Evolutionary conservation across 257 asterid genomes (phyloP).

Genomic region (Solanum clarkiae): DNA sequence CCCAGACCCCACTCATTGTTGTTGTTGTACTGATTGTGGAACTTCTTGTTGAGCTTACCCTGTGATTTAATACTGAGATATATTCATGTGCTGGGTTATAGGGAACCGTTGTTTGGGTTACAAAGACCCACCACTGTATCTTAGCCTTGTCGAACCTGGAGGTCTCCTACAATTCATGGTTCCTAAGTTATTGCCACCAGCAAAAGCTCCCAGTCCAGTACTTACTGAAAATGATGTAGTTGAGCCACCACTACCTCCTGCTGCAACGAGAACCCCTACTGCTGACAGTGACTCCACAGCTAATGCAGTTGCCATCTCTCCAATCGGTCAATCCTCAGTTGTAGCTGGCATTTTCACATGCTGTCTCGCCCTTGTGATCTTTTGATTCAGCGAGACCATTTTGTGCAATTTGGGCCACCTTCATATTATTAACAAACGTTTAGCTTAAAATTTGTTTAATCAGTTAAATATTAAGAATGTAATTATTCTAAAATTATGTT

Average conservation of each 20-base stretch:
- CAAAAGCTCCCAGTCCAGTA: slow-evolving; percentile 55
- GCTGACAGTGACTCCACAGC: slow-evolving; percentile 19
- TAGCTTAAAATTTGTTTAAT: not conserved
- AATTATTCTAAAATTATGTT: not conserved
- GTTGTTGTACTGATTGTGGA: not conserved
- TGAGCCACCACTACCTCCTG: slow-evolving; percentile 72
- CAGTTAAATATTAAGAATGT: not conserved
- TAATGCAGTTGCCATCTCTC: slow-evolving; percentile 15
- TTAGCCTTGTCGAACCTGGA: slow-evolving; percentile 43
- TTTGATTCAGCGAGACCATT: slow-evolving; percentile 1
- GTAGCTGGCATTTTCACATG: slow-evolving; percentile 24
- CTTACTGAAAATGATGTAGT: slow-evolving; percentile 33
- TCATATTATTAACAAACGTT: not conserved
- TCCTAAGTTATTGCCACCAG: slow-evolving; percentile 31
- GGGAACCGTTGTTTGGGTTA: slow-evolving; percentile 65
- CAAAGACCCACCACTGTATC: slow-evolving; percentile 30
- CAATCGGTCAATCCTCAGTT: slow-evolving; percentile 30
- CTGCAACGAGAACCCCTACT: slow-evolving; percentile 13
- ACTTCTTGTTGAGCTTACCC: not conserved
- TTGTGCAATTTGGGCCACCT: not conserved
- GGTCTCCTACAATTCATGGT: slow-evolving; percentile 27
- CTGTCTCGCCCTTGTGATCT: slow-evolving; percentile 21
- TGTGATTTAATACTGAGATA: not conserved
- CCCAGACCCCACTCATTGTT: no score
- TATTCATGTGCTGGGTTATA: slow-evolving; percentile 8